A percentile compares a stretch with the other conserved stretches of the same genome.
Evolutionary conservation across 371 early-diverging fungal genomes (phyloP).

Genomic region (Syncephalastrum contaminatum): DNA sequence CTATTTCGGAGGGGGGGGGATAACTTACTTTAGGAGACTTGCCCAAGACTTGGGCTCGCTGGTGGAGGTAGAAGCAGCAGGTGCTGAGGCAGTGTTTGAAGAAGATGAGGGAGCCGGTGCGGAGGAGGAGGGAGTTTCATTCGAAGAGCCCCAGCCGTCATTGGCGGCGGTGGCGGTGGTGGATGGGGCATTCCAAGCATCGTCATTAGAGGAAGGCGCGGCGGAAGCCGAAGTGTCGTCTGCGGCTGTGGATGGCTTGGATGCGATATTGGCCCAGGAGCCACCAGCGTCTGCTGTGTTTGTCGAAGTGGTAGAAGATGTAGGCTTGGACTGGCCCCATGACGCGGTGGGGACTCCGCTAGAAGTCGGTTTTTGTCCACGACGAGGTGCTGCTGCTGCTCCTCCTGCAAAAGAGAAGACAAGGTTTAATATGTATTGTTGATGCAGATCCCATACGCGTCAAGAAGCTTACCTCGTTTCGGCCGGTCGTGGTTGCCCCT

Average conservation of each 20-base stretch:
- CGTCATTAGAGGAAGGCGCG: constrained; percentile 1
- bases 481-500: constrained; percentile 18
- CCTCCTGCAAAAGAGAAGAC: constrained; percentile 26
- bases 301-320: constrained; percentile 17
- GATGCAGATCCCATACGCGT: background rate
- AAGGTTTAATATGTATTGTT: constrained; percentile 4
- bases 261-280: constrained; percentile 28
- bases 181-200: constrained; percentile 8
- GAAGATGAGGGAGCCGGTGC: constrained; percentile 33
- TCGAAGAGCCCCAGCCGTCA: background rate
- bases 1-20: background rate
- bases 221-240: constrained; percentile 4
- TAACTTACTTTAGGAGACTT: constrained; percentile 67
- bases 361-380: constrained; percentile 22
- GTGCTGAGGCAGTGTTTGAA: background rate
- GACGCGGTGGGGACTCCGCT: constrained; percentile 17
- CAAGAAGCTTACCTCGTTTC: constrained; percentile 24
- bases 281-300: constrained; percentile 18
- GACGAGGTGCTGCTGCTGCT: constrained; percentile 37
- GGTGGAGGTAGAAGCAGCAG: no score
- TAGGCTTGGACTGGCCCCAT: constrained; percentile 16
- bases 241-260: constrained; percentile 12
- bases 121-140: constrained; percentile 26
- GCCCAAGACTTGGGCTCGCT: constrained; percentile 65
- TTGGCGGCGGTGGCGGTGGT: constrained; percentile 4